phyloP scores from a whole-genome alignment of 352 stramenopile species.

The Pythium aquatile region DNA sequence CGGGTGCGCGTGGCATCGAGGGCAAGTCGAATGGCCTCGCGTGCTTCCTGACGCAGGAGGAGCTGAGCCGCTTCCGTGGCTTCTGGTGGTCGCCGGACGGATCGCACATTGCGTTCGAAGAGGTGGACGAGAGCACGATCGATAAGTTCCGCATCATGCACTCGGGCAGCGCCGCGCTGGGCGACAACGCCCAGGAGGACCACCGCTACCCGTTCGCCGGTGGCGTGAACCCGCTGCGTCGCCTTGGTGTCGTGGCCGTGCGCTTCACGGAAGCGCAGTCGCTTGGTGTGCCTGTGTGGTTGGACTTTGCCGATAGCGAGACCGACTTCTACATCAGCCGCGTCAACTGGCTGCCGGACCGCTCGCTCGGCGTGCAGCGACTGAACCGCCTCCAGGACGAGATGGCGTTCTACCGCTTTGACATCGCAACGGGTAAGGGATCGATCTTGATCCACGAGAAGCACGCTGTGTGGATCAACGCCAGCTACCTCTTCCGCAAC shows the following conservation, averaged over 20 bases:
- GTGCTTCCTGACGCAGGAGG: slow-evolving; percentile 98
- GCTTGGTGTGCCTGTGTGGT: slow-evolving; percentile 61
- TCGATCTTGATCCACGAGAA: slow-evolving; percentile 88
- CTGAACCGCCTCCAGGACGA: slow-evolving; percentile 84
- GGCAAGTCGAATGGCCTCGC: slow-evolving; percentile 92
- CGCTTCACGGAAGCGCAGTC: slow-evolving; percentile 26
- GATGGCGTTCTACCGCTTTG: slow-evolving; percentile 72
- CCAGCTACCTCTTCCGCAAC: slow-evolving; percentile 92
- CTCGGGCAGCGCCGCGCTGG: slow-evolving; percentile 76
- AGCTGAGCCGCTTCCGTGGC: slow-evolving; percentile 95
- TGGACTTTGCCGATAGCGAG: slow-evolving; percentile 59
- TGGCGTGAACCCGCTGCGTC: slow-evolving; percentile 87
- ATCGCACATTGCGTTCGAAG: slow-evolving; percentile 82
- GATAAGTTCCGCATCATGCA: slow-evolving; percentile 95
- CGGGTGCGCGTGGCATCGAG: slow-evolving; percentile 57
- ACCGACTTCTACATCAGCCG: slow-evolving; percentile 91
- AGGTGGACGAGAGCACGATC: slow-evolving; percentile 93
- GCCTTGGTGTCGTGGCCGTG: slow-evolving; percentile 75
- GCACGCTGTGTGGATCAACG: slow-evolving; percentile 94
- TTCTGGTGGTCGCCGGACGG: slow-evolving; percentile 96
- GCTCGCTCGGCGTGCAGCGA: slow-evolving; percentile 88
- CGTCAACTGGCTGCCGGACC: slow-evolving; percentile 94
- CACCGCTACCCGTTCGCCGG: slow-evolving; percentile 94
- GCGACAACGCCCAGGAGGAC: slow-evolving; percentile 63
- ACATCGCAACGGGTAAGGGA: slow-evolving; percentile 60